These are phyloP conservation scores for Anisodus tanguticus DNA, from an alignment of 257 asterid genomes.

Conservation along the genomic window DNA sequence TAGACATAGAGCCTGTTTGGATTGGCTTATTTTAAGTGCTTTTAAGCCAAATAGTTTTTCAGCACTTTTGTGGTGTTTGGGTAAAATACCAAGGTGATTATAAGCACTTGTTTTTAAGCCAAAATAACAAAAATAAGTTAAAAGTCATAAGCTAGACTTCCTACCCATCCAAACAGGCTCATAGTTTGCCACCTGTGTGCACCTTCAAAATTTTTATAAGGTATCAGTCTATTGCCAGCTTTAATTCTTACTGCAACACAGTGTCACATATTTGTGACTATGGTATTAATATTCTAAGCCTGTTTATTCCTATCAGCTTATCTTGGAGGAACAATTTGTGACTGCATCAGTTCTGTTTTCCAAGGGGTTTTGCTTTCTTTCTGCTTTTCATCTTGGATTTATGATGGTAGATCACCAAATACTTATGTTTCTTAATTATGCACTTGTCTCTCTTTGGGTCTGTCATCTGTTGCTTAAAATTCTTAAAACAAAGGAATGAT, in stretches of 20 bases:
- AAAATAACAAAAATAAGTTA: too few species aligned
- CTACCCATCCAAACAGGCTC: too few species aligned
- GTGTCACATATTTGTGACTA: background rate
- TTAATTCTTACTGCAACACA: background rate
- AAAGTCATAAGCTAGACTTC: too few species aligned
- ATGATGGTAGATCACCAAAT: background rate
- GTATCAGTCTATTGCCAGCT: background rate
- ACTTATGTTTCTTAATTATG: conserved; percentile 21
- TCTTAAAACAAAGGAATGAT: background rate
- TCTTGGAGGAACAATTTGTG: conserved; percentile 2
- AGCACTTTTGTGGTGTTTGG: too few species aligned
- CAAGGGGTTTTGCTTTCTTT: conserved; percentile 14
- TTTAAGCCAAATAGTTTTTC: too few species aligned
- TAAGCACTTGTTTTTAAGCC: too few species aligned
- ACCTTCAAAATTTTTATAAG: background rate
- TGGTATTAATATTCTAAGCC: background rate
- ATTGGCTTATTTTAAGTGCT: too few species aligned
- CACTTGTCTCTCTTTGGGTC: conserved; percentile 20
- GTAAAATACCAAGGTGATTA: too few species aligned
- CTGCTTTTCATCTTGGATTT: background rate
- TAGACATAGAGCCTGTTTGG: too few species aligned
- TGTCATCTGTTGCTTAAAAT: conserved; percentile 11
- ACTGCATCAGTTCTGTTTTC: background rate
- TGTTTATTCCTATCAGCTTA: background rate
- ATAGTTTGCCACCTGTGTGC: background rate